phyloP scores from a whole-genome alignment of 2,329 filamentous ascomycete genomes.

The Tolypocladium paradoxum region DNA sequence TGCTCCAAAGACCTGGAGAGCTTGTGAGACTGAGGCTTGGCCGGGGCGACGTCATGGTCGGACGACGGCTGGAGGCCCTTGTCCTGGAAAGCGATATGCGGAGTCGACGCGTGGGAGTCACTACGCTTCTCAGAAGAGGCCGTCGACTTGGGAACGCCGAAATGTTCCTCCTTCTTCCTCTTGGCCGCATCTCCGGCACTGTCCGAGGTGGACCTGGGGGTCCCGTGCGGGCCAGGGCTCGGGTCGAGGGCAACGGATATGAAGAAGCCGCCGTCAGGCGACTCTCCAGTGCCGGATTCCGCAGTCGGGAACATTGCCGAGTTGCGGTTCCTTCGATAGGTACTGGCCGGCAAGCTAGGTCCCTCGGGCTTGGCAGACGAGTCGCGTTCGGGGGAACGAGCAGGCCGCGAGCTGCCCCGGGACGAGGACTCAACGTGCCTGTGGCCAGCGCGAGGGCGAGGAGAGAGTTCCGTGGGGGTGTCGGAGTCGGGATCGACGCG shows the following conservation, averaged over 20 bases:
- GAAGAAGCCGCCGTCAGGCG: constrained; percentile 55
- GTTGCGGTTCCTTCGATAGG: constrained; percentile 68
- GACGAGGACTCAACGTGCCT: constrained; percentile 43
- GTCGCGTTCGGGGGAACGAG: constrained; percentile 45
- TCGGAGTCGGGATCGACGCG: constrained; percentile 52
- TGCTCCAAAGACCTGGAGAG: constrained; percentile 29
- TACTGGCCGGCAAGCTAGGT: constrained; percentile 61
- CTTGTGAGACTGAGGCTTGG: constrained; percentile 37
- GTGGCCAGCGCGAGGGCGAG: constrained; percentile 44
- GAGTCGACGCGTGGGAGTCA: constrained; percentile 50
- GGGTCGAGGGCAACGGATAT: constrained; percentile 69
- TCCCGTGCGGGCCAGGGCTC: constrained; percentile 45
- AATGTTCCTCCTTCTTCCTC: constrained; percentile 50
- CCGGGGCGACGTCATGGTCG: constrained; percentile 44
- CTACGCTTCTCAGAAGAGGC: constrained; percentile 31
- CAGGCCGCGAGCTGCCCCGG: constrained; percentile 39
- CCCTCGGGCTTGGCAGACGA: constrained; percentile 37
- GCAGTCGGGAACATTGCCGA: constrained; percentile 51
- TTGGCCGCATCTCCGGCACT: constrained; percentile 31
- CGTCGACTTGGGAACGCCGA: constrained; percentile 33
- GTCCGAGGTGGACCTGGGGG: constrained; percentile 44
- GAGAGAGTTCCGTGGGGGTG: constrained; percentile 59
- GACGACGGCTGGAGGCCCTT: constrained; percentile 54
- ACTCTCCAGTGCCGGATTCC: constrained; percentile 35
- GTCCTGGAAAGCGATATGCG: constrained; percentile 89